These are phyloP conservation scores for Stylonectria norvegica DNA, from an alignment of 2,329 filamentous ascomycete species.

Conservation along the genomic window DNA sequence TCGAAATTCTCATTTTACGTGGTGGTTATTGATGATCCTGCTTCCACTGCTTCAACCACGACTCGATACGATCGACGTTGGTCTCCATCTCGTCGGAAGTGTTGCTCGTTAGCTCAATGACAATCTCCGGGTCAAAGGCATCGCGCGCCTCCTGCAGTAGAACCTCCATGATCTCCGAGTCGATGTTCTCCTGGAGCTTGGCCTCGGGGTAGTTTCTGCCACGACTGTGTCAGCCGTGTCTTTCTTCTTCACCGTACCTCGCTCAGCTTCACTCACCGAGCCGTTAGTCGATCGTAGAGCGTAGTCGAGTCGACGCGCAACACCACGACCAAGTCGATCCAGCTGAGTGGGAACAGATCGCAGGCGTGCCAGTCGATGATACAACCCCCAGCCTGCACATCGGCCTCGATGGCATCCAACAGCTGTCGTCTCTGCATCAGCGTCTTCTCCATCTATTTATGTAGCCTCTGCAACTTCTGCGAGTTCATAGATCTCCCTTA, in stretches of 20 bases:
- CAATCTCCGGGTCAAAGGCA: slow-evolving; percentile 79
- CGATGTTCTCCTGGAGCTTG: slow-evolving; percentile 94
- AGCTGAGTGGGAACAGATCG: slow-evolving; percentile 87
- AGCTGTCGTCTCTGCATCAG: slow-evolving; percentile 47
- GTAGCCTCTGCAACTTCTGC: not conserved
- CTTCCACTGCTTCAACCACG: slow-evolving; percentile 83
- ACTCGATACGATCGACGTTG: slow-evolving; percentile 79
- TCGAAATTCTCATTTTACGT: not conserved
- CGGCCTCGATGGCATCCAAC: slow-evolving; percentile 83
- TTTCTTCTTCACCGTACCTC: not conserved
- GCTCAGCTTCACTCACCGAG: slow-evolving; percentile 56
- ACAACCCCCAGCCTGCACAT: slow-evolving; percentile 73
- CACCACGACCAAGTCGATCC: slow-evolving; percentile 94
- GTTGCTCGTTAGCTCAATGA: slow-evolving; percentile 85
- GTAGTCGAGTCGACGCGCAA: slow-evolving; percentile 75
- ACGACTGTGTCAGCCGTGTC: not conserved
- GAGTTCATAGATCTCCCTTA: slow-evolving; percentile 34
- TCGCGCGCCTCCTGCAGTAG: slow-evolving; percentile 86
- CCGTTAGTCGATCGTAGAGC: slow-evolving; percentile 79
- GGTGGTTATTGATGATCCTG: slow-evolving; percentile 49
- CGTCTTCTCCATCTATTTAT: slow-evolving; percentile 10
- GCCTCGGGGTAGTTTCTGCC: slow-evolving; percentile 74
- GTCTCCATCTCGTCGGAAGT: slow-evolving; percentile 78
- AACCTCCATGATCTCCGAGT: slow-evolving; percentile 97
- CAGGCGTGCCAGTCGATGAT: slow-evolving; percentile 98